Evolutionary conservation across 2,329 filamentous ascomycete species (phyloP).

Genomic region (Rachicladosporium sp.): DNA sequence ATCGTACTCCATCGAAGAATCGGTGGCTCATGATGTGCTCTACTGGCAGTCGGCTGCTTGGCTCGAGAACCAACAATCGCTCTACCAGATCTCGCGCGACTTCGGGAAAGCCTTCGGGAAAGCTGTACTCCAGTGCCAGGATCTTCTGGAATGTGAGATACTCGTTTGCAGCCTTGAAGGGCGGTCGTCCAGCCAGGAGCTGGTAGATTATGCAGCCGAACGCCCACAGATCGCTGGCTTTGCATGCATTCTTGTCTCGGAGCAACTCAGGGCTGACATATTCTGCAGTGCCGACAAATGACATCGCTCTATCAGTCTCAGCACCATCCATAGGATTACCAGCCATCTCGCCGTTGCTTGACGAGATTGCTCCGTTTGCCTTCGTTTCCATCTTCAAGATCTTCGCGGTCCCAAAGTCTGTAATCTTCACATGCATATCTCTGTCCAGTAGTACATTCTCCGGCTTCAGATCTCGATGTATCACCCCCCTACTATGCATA

Average conservation of each 20-base stretch:
- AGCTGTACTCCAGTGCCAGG: conserved; percentile 84
- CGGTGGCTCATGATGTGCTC: conserved; percentile 95
- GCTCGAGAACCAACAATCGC: conserved; percentile 79
- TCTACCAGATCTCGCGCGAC: conserved; percentile 83
- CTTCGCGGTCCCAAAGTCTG: conserved; percentile 97
- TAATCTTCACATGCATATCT: conserved; percentile 97
- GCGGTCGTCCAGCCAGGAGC: conserved; percentile 83
- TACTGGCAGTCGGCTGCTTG: conserved; percentile 68
- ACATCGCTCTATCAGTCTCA: conserved; percentile 68
- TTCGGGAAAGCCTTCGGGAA: conserved; percentile 75
- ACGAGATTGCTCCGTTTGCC: conserved; percentile 23
- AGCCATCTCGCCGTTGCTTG: conserved; percentile 17
- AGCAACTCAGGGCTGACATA: conserved; percentile 97
- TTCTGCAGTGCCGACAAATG: conserved; percentile 94
- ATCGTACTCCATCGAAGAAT: conserved; percentile 80
- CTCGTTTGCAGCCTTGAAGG: conserved; percentile 91
- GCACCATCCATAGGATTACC: conserved; percentile 42
- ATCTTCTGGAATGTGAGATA: conserved; percentile 99
- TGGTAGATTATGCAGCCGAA: conserved; percentile 98
- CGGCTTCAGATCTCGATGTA: conserved; percentile 91
- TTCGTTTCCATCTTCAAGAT: conserved; percentile 48
- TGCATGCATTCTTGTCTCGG: conserved; percentile 92
- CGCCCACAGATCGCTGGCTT: conserved; percentile 94
- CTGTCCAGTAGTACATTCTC: conserved; percentile 93
- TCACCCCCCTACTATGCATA: conserved; percentile 93